Base-by-base conservation (phyloP, 2,329 filamentous ascomycete species). In the Colletotrichum neosansevieriae region DNA sequence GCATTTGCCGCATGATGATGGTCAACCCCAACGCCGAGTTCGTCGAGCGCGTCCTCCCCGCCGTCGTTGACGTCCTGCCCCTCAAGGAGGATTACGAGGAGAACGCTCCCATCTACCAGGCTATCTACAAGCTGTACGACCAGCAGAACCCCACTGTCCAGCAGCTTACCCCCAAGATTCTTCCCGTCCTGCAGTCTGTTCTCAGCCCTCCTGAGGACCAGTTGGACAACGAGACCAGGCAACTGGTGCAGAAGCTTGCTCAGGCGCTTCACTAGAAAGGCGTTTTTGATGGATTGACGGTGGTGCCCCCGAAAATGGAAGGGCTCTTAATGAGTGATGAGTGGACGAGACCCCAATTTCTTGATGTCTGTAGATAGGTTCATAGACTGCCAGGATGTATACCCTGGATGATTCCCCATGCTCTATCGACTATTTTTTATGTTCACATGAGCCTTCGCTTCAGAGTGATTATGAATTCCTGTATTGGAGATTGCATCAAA, bases 81-180 rank as follows among this genome's bases (percentile, higher is more conserved):
- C 85, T 98, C 71, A 93, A 92, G 79, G 94, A 97, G 77, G 96
- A 98, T 79, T 98, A 89, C 75, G 94, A 98, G 81, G 96, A 98
- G 88, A 98, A 99, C 82, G 93, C 93, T 75, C 94, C 96, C 9
- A 90, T 98, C 69, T 99, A 92, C 82, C 88, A 92, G 79, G 97
- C 94, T 88, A 91, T 99, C 75, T 91, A 93, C 79, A 90, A 92
- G 80, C 87, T 98, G 72, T 98, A 94, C 79, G 87, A 91, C 73
- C 83, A 86, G 70, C 86, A 89, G 72, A 91, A 95, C 80, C 82
- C 86, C 12, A 91, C 89, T 2, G 86, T 94, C 53, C 88, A 90
- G 79, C 84, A 88, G 74, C 85, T 94, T 53, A 94, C 92, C 4
- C 86, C 89, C 42, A 85, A 89, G 76, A 84, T 96, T 65, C 82